Evolutionary conservation across 202 grass and related monocot genomes (phyloP).

Genomic region (Bolboschoenoplectus hybrid): DNA sequence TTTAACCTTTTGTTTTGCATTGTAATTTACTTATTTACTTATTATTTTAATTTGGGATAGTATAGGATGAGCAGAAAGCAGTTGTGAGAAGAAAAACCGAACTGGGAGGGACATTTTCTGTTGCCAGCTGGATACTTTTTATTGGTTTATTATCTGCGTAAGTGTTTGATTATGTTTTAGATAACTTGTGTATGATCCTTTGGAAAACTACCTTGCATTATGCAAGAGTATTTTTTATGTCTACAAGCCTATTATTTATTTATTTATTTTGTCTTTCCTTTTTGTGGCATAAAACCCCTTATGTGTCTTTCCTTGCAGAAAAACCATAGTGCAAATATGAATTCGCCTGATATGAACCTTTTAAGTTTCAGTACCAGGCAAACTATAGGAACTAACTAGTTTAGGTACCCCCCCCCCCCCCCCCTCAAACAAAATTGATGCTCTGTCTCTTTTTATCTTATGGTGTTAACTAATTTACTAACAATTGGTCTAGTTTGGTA

Average conservation of each 20-base stretch:
- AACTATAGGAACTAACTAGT: not conserved
- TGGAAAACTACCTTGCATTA: not conserved
- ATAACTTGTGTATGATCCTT: not conserved
- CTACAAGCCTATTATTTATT: not conserved
- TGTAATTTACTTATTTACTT: conserved; percentile 19
- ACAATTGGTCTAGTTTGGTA: not conserved
- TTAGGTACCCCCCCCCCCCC: not conserved
- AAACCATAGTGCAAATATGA: not conserved
- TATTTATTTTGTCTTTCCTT: not conserved
- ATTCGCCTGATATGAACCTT: not conserved
- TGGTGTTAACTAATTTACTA: not conserved
- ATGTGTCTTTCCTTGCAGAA: not conserved
- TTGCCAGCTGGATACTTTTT: conserved; percentile 75
- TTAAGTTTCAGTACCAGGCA: not conserved
- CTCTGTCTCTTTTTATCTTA: not conserved
- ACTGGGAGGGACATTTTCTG: conserved; percentile 76
- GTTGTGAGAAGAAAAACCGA: conserved; percentile 94
- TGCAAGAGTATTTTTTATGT: not conserved
- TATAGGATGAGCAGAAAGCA: conserved; percentile 75
- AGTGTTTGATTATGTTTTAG: conserved; percentile 40
- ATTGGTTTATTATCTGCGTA: conserved; percentile 74
- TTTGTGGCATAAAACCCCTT: not conserved
- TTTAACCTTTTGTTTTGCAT: not conserved
- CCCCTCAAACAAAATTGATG: not conserved
- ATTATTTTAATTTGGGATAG: conserved; percentile 35